Conservation (phyloP, 345 rosid genomes). For the Populus simonii region DNA sequence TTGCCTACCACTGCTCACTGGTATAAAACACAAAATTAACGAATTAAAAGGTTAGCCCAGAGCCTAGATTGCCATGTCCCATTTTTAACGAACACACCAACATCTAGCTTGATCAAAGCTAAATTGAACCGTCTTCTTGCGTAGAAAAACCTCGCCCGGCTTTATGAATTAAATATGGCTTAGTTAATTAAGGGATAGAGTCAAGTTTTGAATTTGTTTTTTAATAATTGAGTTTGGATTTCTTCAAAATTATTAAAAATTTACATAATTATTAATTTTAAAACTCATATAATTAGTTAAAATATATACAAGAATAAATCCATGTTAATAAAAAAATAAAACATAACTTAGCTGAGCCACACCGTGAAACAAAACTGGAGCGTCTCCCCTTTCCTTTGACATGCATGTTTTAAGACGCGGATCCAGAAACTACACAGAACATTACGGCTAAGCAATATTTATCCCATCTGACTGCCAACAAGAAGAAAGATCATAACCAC, state of each 20-base stretch:
- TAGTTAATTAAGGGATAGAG: too few species aligned
- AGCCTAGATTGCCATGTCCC: neutral
- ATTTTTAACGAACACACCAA: neutral
- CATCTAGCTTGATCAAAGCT: neutral
- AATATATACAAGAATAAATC: too few species aligned
- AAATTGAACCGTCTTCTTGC: neutral
- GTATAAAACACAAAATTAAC: neutral
- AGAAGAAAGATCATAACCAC: neutral
- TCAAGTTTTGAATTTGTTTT: too few species aligned
- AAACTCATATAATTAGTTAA: accelerated
- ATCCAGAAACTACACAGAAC: too few species aligned
- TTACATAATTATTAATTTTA: too few species aligned
- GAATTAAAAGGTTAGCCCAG: neutral
- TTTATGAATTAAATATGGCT: neutral
- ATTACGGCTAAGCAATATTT: neutral
- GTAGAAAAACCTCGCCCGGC: neutral
- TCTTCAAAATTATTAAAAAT: too few species aligned
- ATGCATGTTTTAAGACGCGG: too few species aligned
- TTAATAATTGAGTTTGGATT: too few species aligned
- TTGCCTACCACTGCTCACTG: neutral
- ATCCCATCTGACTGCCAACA: neutral
- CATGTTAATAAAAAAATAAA: too few species aligned
- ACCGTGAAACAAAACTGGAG: too few species aligned
- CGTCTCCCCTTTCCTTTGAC: too few species aligned
- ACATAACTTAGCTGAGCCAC: too few species aligned